Evolutionary conservation across 805 yeast genomes (phyloP).

Genomic region (Spathaspora arborariae): DNA sequence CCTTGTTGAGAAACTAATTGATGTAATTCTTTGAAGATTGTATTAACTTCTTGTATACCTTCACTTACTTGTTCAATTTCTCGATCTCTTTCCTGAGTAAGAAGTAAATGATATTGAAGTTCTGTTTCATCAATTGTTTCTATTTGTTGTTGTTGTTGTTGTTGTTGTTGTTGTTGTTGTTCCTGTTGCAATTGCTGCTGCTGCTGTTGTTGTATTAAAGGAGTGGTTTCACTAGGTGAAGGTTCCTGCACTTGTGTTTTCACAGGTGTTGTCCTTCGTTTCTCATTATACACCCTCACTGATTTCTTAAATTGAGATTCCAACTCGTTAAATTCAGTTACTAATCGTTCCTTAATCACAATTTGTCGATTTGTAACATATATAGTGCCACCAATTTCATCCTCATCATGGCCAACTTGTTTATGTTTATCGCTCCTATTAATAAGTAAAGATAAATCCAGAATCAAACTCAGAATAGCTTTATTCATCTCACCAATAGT

Average conservation of each 20-base stretch:
- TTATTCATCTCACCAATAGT: slow-evolving; percentile 28
- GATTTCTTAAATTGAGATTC: slow-evolving; percentile 41
- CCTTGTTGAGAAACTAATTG: slow-evolving; percentile 82
- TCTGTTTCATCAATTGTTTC: slow-evolving; percentile 44
- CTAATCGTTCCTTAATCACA: slow-evolving; percentile 49
- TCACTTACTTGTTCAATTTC: slow-evolving; percentile 70
- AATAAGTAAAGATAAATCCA: slow-evolving; percentile 23
- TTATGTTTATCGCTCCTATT: slow-evolving; percentile 17
- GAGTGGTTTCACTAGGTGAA: slow-evolving; percentile 36
- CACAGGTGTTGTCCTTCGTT: slow-evolving; percentile 28
- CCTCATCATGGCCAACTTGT: slow-evolving; percentile 3
- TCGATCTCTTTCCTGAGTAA: slow-evolving; percentile 68
- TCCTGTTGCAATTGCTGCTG: slow-evolving; percentile 20
- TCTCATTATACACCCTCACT: slow-evolving; percentile 47
- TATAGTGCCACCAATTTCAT: slow-evolving; percentile 6
- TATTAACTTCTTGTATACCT: slow-evolving; percentile 81
- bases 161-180: slow-evolving; percentile 21
- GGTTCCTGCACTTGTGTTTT: background rate
- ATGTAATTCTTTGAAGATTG: slow-evolving; percentile 79
- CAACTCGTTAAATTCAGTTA: slow-evolving; percentile 53
- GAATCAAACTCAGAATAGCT: slow-evolving; percentile 29
- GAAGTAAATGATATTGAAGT: slow-evolving; percentile 56
- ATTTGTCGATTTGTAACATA: slow-evolving; percentile 36
- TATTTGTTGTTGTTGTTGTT: slow-evolving; percentile 32
- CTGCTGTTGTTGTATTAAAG: slow-evolving; percentile 30